Base-by-base conservation (phyloP, 2,329 filamentous ascomycete genomes). In the Peltaster fructicola region DNA sequence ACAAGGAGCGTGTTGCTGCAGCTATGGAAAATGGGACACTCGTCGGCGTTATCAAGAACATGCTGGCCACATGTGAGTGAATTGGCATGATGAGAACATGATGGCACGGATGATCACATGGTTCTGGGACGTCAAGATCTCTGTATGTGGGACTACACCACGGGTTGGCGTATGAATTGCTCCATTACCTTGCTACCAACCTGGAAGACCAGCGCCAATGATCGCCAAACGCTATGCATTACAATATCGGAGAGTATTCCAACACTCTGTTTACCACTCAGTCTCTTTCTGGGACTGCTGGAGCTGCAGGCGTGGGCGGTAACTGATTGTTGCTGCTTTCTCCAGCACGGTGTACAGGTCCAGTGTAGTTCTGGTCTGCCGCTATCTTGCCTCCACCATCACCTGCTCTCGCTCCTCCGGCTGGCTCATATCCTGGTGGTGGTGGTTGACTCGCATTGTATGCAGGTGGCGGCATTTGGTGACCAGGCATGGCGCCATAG, bases 1-100 rank as follows among this genome's bases (percentile, higher is more conserved):
- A 98, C 55, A 98, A 95, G 60, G 88, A 98, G 57, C 65, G 88
- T 32, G 88, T 98, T 21, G 84, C 85, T 1, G 88, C 88, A 7
- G 88, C 88, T 5, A 58, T 93, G 40, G 88, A 95, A 53, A 98
- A 98, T 48, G 78, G 79, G 29, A 90, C 79, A 1, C 57, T 98
- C 31, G 81, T 80, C 61, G 73, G 73, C 19, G 79, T 93, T 15
- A 62, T 98, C 35, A 72, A 79, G 48, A 92, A 88, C 54, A 95
- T 98, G 88, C 63, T 95, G 34, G 42, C 43, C 15, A 48, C 48
- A 14, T 51, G 48, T 39, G 46, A 45, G 26, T 48, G 32, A 34
- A 15, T 12, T 7, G 11, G 24, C 11, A 23, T 13, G 20, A 8
- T 7, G 11, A 8, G 7, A 13, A n/a, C 8, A 18, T 8, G 17